Conservation (phyloP, 495 filamentous ascomycete species). For the Hyaloscypha variabilis region DNA sequence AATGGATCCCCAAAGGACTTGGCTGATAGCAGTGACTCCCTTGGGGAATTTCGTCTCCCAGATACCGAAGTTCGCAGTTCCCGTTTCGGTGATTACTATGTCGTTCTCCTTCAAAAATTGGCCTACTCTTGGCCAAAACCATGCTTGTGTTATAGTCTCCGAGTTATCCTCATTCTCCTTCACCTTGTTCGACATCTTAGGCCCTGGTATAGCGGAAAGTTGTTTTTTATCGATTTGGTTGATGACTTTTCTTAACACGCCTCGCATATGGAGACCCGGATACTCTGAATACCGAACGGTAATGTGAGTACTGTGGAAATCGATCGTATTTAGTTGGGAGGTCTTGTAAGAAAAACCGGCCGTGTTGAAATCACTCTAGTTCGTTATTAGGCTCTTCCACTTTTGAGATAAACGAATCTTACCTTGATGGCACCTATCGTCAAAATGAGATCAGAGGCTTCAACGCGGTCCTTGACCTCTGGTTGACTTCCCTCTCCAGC, state of each 20-base stretch:
- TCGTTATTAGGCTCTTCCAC: background rate
- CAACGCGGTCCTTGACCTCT: constrained; percentile 72
- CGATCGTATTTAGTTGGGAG: constrained; percentile 80
- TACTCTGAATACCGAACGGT: constrained; percentile 81
- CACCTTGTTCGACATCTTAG: constrained; percentile 43
- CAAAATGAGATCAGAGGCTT: constrained; percentile 80
- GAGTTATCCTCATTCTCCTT: constrained; percentile 57
- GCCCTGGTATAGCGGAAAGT: constrained; percentile 47
- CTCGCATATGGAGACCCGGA: constrained; percentile 81
- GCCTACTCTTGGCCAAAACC: constrained; percentile 83
- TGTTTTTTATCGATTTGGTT: constrained; percentile 60
- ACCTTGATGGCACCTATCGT: constrained; percentile 74
- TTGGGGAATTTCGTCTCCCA: constrained; percentile 84
- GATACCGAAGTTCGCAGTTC: constrained; percentile 88
- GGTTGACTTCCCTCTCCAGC: constrained; percentile 76
- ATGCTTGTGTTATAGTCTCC: constrained; percentile 73
- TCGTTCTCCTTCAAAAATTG: constrained; percentile 77
- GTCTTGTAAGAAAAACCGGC: constrained; percentile 85
- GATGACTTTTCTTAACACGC: constrained; percentile 77
- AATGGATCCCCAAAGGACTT: constrained; percentile 90
- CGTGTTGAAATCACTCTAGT: constrained; percentile 81
- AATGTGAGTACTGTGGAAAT: constrained; percentile 81
- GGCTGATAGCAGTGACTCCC: constrained; percentile 74
- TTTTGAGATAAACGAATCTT: background rate
- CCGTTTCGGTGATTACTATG: constrained; percentile 85